phyloP scores from a whole-genome alignment of 2,329 filamentous ascomycete genomes.

The Xylariaceae sp. region DNA sequence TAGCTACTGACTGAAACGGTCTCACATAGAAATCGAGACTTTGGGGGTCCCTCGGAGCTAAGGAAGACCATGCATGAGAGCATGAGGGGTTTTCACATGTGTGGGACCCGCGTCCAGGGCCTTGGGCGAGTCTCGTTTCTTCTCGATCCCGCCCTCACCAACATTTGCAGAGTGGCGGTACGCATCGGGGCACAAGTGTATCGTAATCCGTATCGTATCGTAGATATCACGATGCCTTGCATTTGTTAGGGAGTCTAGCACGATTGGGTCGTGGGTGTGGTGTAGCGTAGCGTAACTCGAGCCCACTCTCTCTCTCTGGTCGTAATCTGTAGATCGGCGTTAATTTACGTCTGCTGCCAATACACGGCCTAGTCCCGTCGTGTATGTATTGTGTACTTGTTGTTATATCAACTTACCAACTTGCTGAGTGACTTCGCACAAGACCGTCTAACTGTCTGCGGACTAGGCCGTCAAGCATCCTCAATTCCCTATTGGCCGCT shows the following conservation, averaged over 20 bases:
- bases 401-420: neutral
- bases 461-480: too few relatives aligned
- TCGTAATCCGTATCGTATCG: neutral
- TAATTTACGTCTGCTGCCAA: neutral
- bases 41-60: neutral
- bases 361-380: neutral
- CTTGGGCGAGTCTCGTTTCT: neutral
- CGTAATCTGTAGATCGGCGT: neutral
- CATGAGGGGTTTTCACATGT: neutral
- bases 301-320: too few relatives aligned
- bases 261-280: neutral
- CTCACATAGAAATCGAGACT: neutral
- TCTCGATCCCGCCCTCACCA: neutral
- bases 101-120: neutral
- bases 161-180: neutral
- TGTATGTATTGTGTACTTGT: neutral
- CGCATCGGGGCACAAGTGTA: neutral
- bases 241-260: neutral
- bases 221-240: neutral
- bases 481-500: too few relatives aligned
- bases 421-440: too few relatives aligned
- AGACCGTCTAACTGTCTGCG: too few relatives aligned
- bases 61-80: neutral
- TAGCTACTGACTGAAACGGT: neutral
- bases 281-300: neutral